Conservation (phyloP, 371 early-diverging fungal species). For the Actinomortierella ambigua region DNA sequence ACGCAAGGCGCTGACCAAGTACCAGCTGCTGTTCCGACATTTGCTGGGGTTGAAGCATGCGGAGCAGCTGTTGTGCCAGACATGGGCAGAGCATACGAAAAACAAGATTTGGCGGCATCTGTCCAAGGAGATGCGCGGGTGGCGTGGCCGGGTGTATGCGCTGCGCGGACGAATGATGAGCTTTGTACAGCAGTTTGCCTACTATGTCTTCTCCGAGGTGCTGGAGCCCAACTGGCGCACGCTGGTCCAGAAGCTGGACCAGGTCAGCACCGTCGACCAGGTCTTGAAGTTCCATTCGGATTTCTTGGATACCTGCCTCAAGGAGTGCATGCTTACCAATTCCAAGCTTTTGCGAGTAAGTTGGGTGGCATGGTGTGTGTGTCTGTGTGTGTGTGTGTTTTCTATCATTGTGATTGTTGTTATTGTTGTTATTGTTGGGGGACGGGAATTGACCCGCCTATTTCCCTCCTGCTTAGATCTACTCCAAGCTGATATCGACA, state of each 20-base stretch:
- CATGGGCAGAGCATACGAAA: conserved; percentile 72
- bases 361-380: too few relatives aligned
- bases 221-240: conserved; percentile 86
- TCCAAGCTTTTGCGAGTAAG: conserved; percentile 77
- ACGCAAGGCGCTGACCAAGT: conserved; percentile 81
- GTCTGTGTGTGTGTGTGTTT: conserved; percentile 4
- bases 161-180: conserved; percentile 81
- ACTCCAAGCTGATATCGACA: conserved; percentile 68
- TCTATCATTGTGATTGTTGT: not conserved
- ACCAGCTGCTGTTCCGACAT: conserved; percentile 91
- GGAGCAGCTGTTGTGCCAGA: conserved; percentile 74
- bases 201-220: conserved; percentile 87
- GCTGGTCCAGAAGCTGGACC: conserved; percentile 64
- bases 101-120: conserved; percentile 30
- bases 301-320: conserved; percentile 86
- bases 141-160: conserved; percentile 68
- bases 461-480: conserved; percentile 11
- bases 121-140: conserved; percentile 51
- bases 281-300: conserved; percentile 81
- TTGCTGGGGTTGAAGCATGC: conserved; percentile 84
- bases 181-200: conserved; percentile 87
- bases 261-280: conserved; percentile 83
- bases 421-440: too few relatives aligned
- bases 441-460: too few relatives aligned
- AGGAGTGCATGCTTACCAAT: conserved; percentile 90